A percentile compares a stretch with the other conserved stretches of the same genome.
Evolutionary conservation across 495 filamentous ascomycete genomes (phyloP).

Genomic region (Hyaloscypha bicolor): DNA sequence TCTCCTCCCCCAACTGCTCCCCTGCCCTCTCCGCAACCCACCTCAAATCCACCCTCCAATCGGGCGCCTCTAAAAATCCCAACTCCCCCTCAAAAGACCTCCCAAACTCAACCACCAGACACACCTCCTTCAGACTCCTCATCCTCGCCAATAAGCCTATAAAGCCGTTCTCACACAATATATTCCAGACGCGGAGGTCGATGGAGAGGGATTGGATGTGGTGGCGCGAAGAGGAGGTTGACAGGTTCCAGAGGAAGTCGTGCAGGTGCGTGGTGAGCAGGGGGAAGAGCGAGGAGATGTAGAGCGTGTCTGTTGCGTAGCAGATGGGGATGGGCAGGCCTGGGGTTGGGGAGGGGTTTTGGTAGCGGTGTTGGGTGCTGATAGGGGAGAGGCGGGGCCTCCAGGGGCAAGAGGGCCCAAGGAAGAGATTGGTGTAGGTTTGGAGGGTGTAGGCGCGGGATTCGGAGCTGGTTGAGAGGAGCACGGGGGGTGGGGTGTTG

Average conservation of each 20-base stretch:
- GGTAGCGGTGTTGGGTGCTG: background rate
- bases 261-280: slow-evolving; percentile 9
- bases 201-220: slow-evolving; percentile 17
- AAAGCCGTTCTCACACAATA: slow-evolving; percentile 28
- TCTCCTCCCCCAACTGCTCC: slow-evolving; percentile 19
- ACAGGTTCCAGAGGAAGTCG: slow-evolving; percentile 22
- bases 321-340: slow-evolving; percentile 23
- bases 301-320: slow-evolving; percentile 15
- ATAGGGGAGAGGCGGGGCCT: background rate
- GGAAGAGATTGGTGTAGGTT: slow-evolving; percentile 12
- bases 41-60: slow-evolving; percentile 25
- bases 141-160: slow-evolving; percentile 22
- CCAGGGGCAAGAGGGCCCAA: background rate
- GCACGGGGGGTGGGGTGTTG: slow-evolving; percentile 21
- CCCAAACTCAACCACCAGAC: slow-evolving; percentile 30
- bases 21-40: slow-evolving; percentile 23
- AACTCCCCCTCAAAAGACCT: slow-evolving; percentile 15
- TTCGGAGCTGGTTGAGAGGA: slow-evolving; percentile 23
- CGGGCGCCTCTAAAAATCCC: slow-evolving; percentile 27
- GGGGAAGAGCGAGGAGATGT: slow-evolving; percentile 20
- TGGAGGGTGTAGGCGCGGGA: slow-evolving; percentile 17
- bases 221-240: slow-evolving; percentile 21
- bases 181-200: slow-evolving; percentile 26
- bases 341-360: background rate
- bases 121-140: slow-evolving; percentile 21